Evolutionary conservation across 73 alveolate species (phyloP), one percentile per base, ranked within the genome.

Genomic region (Paramecium pentaurelia): DNA sequence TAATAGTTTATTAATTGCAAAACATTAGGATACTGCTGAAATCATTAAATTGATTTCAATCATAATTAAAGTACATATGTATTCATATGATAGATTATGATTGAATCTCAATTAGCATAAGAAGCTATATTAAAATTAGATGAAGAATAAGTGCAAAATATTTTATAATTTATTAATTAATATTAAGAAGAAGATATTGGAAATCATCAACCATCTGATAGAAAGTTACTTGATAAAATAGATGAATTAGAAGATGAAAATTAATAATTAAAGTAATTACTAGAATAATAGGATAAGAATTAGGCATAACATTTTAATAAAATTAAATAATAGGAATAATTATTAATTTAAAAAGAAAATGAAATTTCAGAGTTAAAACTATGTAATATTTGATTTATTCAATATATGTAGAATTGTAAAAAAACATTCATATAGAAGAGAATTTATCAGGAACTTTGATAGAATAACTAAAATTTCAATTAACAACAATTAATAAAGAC

Each of bases 211-310:
- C 28, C 20, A 3, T 64, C 84, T 25, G 84, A 64, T 64, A 10
- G 84, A 32, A 64, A 34, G 11, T 64, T 64, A 27, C 84, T 64
- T 28, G 84, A 64, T 64, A 64, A 64, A 28, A 64, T 64, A 12
- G 84, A 64, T 64, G 84, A 64, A 28, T 64, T 64, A n/a, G 84
- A 64, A 20, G 84, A 64, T 22, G 84, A 64, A 64, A 64, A 64
- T 64, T 34, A 64, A 4, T 6, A 64, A 64, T 64, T 64, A 32
- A 64, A 64, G 28, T 14, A 64, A 32, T 64, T 28, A 9, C 3
- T 64, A 28, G 84, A 64, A 34, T 14, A 64, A 64, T 27, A 64
- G 20, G 84, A 64, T 64, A 32, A 64, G 30, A 9, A 64, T 2
- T 64, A 28, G 28, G 28, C 20, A 1, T 32, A 64, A 28, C 84